These are phyloP conservation scores for Delitschia confertaspora DNA, from an alignment of 495 filamentous ascomycete species.

Conservation along the genomic window DNA sequence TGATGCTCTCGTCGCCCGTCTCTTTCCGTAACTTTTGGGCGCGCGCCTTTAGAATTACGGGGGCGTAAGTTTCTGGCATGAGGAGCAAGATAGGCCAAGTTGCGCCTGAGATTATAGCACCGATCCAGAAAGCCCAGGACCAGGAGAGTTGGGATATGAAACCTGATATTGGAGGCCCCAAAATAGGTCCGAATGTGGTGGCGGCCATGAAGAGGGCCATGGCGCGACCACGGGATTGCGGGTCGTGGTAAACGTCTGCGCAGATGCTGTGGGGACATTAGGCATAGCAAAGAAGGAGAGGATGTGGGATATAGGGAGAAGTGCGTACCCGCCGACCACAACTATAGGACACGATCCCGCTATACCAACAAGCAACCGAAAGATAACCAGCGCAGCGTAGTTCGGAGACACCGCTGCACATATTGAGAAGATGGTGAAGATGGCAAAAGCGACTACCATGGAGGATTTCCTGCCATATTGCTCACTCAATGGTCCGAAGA, in stretches of 20 bases:
- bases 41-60: constrained; percentile 48
- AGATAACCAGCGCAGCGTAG: constrained; percentile 57
- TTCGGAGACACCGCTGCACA: constrained; percentile 60
- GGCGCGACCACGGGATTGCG: constrained; percentile 52
- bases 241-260: constrained; percentile 60
- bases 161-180: constrained; percentile 36
- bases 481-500: constrained; percentile 64
- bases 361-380: constrained; percentile 57
- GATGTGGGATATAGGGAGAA: background rate
- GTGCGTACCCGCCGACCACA: constrained; percentile 51
- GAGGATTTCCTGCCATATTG: constrained; percentile 58
- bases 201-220: constrained; percentile 67
- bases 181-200: constrained; percentile 35
- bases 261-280: constrained; percentile 40
- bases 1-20: constrained; percentile 32
- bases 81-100: constrained; percentile 34
- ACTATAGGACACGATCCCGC: constrained; percentile 60
- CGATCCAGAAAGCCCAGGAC: constrained; percentile 49
- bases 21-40: constrained; percentile 45
- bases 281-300: background rate
- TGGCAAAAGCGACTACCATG: constrained; percentile 50
- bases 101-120: constrained; percentile 40
- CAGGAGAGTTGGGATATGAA: constrained; percentile 34
- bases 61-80: constrained; percentile 52
- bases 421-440: constrained; percentile 60